Conservation (phyloP, 2,329 filamentous ascomycete genomes). For the Apiospora arundinis region DNA sequence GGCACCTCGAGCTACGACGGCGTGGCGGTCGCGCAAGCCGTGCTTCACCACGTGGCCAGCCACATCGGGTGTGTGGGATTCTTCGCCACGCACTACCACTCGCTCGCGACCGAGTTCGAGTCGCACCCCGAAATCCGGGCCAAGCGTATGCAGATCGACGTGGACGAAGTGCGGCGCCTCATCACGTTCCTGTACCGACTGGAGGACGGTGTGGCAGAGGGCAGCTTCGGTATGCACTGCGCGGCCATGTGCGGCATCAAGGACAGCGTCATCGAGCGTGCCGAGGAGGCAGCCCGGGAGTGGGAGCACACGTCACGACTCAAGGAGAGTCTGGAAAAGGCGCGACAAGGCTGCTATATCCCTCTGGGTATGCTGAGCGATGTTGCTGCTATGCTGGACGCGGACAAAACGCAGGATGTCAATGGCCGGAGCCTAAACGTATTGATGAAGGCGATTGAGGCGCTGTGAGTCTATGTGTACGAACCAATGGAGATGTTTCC, state of each 20-base stretch:
- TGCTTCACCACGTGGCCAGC: slow-evolving; percentile 93
- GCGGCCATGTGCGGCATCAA: slow-evolving; percentile 98
- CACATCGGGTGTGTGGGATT: slow-evolving; percentile 94
- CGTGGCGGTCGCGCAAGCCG: slow-evolving; percentile 93
- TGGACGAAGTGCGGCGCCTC: slow-evolving; percentile 82
- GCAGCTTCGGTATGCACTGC: slow-evolving; percentile 98
- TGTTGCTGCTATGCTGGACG: slow-evolving; percentile 76
- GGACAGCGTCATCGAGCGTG: slow-evolving; percentile 78
- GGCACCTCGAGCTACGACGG: slow-evolving; percentile 96
- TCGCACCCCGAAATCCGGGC: slow-evolving; percentile 86
- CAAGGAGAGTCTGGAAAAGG: slow-evolving; percentile 85
- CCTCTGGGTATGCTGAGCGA: slow-evolving; percentile 89
- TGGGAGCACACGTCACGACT: slow-evolving; percentile 96
- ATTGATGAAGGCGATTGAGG: slow-evolving; percentile 65
- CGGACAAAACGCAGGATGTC: slow-evolving; percentile 53
- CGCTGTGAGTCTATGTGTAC: slow-evolving; percentile 48
- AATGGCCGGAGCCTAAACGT: slow-evolving; percentile 62
- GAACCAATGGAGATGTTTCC: neutral
- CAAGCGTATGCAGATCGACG: slow-evolving; percentile 92
- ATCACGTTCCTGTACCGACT: slow-evolving; percentile 97
- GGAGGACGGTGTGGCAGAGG: slow-evolving; percentile 91
- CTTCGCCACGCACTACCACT: slow-evolving; percentile 98
- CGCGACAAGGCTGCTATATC: slow-evolving; percentile 79
- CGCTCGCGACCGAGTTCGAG: slow-evolving; percentile 87
- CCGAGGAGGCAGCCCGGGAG: slow-evolving; percentile 85